Percentiles rank a stretch among this genome's conserved stretches.
Evolutionary conservation across 805 yeast genomes (phyloP).

Genomic region (Jamesozyma spencerorum): DNA sequence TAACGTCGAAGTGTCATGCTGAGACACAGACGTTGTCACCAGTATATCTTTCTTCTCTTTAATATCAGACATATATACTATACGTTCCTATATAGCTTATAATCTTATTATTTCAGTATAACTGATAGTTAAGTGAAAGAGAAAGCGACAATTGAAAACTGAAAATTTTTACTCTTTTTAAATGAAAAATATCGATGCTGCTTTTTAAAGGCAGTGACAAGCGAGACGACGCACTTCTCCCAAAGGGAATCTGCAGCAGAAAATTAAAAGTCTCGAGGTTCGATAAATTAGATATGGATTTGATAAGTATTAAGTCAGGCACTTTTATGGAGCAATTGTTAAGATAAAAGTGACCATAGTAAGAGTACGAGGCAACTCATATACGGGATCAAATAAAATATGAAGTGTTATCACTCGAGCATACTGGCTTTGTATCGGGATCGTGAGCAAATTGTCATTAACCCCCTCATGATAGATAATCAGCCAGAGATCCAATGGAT

Average conservation of each 20-base stretch:
- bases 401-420: too few species aligned
- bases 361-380: too few species aligned
- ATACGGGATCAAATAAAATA: too few species aligned
- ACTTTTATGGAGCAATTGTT: too few species aligned
- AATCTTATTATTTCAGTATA: too few species aligned
- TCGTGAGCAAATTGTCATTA: conserved; percentile 6
- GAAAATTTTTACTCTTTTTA: too few species aligned
- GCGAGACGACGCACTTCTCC: not conserved
- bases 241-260: too few species aligned
- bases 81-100: too few species aligned
- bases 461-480: conserved; percentile 57
- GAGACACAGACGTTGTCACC: not conserved
- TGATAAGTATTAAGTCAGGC: too few species aligned
- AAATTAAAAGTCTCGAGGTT: too few species aligned
- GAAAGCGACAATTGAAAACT: conserved; percentile 1
- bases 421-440: not conserved
- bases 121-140: conserved; percentile 4
- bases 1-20: not conserved
- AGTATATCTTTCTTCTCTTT: not conserved
- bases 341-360: too few species aligned
- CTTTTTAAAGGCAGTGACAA: not conserved
- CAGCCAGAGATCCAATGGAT: conserved; percentile 81
- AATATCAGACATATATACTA: not conserved
- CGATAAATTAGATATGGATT: too few species aligned
- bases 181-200: not conserved